These are phyloP conservation scores for Exophiala mesophila DNA, from an alignment of 2,329 filamentous ascomycete species.

Conservation along the genomic window DNA sequence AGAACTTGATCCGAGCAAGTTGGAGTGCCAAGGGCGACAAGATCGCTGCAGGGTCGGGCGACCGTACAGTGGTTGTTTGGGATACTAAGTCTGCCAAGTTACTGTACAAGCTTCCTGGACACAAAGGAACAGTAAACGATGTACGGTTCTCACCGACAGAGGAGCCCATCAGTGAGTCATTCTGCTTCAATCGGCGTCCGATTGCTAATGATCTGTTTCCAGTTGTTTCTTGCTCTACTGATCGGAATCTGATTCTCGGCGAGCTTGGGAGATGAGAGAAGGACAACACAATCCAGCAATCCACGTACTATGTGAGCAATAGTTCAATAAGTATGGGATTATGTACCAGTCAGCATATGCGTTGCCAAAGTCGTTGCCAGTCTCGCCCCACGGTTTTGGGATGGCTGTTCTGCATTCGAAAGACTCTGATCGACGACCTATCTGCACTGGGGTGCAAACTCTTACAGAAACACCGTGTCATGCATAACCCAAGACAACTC, in stretches of 20 bases:
- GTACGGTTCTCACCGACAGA: slow-evolving; percentile 81
- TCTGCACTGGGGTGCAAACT: too few species aligned
- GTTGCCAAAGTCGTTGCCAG: too few species aligned
- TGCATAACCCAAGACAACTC: too few species aligned
- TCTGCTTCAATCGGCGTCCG: slow-evolving; percentile 2
- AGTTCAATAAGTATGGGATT: too few species aligned
- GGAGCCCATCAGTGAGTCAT: slow-evolving; percentile 77
- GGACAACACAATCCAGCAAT: too few species aligned
- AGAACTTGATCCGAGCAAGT: slow-evolving; percentile 83
- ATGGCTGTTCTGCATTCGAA: too few species aligned
- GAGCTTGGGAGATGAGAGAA: slow-evolving; percentile 66
- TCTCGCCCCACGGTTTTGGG: too few species aligned
- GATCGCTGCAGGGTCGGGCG: slow-evolving; percentile 83
- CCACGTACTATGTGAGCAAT: too few species aligned
- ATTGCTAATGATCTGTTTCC: slow-evolving; percentile 22
- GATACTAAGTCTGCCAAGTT: slow-evolving; percentile 82
- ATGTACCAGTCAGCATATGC: too few species aligned
- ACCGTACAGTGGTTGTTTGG: slow-evolving; percentile 89
- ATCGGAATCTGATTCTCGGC: slow-evolving; percentile 76
- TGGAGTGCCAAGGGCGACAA: slow-evolving; percentile 84
- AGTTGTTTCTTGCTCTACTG: slow-evolving; percentile 90
- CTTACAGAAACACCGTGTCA: too few species aligned
- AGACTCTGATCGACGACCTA: too few species aligned
- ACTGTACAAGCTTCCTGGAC: slow-evolving; percentile 88
- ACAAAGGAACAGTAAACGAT: slow-evolving; percentile 92